A percentile compares a stretch with the other conserved stretches of the same genome.
Conservation (phyloP, 2,329 filamentous ascomycete genomes). For the Hawksworthiomyces lignivorus region DNA sequence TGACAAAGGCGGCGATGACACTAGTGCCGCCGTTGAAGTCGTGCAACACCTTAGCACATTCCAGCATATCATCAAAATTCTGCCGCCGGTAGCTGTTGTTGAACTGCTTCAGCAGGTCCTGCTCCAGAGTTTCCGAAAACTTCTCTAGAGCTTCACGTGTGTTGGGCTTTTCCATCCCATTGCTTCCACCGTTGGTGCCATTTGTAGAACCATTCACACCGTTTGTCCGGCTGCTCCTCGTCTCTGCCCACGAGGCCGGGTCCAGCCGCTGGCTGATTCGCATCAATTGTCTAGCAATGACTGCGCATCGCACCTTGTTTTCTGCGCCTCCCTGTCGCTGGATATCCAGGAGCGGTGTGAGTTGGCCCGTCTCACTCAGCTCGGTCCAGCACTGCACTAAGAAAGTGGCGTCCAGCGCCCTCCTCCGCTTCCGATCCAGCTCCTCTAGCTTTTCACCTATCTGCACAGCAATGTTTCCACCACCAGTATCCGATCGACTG, state of each 20-base stretch:
- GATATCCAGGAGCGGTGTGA: conserved; percentile 83
- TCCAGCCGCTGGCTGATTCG: conserved; percentile 91
- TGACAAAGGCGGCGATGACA: conserved; percentile 93
- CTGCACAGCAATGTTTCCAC: conserved; percentile 85
- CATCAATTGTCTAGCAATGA: conserved; percentile 88
- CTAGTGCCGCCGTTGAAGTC: conserved; percentile 96
- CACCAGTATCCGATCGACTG: conserved; percentile 43
- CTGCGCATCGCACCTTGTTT: conserved; percentile 87
- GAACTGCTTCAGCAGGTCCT: conserved; percentile 91
- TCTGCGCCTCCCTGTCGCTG: conserved; percentile 77
- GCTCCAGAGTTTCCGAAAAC: conserved; percentile 91
- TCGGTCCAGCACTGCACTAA: conserved; percentile 96
- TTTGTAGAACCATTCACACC: conserved; percentile 19
- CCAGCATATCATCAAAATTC: conserved; percentile 97
- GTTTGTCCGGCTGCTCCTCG: conserved; percentile 41
- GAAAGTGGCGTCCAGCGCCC: conserved; percentile 89
- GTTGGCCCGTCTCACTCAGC: conserved; percentile 79
- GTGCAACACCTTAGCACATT: conserved; percentile 86
- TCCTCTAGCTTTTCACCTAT: conserved; percentile 93
- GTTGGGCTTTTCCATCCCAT: conserved; percentile 47
- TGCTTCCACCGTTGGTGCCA: conserved; percentile 37
- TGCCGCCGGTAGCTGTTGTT: conserved; percentile 93
- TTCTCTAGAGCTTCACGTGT: conserved; percentile 91
- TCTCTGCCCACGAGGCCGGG: conserved; percentile 60
- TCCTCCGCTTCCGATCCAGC: conserved; percentile 80